Conservation (phyloP, 2,329 filamentous ascomycete species). For the Annulohypoxylon truncatum region DNA sequence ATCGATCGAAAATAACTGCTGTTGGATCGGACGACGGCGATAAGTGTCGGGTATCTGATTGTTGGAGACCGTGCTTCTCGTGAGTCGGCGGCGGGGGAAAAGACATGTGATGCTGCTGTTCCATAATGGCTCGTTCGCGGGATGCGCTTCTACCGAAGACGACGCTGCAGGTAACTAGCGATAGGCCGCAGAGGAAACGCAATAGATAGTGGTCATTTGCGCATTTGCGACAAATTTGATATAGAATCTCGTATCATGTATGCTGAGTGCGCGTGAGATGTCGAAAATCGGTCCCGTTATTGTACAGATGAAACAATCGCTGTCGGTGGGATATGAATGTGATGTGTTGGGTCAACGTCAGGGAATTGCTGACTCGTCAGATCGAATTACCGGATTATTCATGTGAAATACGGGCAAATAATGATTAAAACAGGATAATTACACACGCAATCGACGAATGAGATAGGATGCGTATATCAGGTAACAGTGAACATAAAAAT, state of each 20-base stretch:
- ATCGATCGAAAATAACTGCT: conserved; percentile 41
- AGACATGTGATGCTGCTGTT: conserved; percentile 63
- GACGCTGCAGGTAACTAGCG: conserved; percentile 25
- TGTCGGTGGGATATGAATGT: background rate
- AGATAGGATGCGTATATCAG: conserved; percentile 15
- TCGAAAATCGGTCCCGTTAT: conserved; percentile 20
- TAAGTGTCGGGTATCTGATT: conserved; percentile 39
- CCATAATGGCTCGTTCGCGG: conserved; percentile 42
- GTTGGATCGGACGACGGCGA: conserved; percentile 40
- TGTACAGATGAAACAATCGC: conserved; percentile 28
- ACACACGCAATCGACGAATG: conserved; percentile 23
- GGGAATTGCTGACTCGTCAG: conserved; percentile 22
- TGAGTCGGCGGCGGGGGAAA: conserved; percentile 47
- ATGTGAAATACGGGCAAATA: conserved; percentile 7
- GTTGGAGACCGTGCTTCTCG: conserved; percentile 41
- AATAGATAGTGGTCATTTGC: conserved; percentile 29
- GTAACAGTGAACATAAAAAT: conserved; percentile 6
- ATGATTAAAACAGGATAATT: conserved; percentile 21
- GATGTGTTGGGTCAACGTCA: conserved; percentile 8
- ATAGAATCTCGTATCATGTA: conserved; percentile 20
- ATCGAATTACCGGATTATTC: conserved; percentile 34
- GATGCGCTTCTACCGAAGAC: conserved; percentile 34
- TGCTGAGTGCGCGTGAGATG: conserved; percentile 22
- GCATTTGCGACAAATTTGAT: conserved; percentile 25
- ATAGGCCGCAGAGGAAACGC: conserved; percentile 24